Evolutionary conservation across 495 filamentous ascomycete species (phyloP).

Genomic region (Pyrenula aspistea): DNA sequence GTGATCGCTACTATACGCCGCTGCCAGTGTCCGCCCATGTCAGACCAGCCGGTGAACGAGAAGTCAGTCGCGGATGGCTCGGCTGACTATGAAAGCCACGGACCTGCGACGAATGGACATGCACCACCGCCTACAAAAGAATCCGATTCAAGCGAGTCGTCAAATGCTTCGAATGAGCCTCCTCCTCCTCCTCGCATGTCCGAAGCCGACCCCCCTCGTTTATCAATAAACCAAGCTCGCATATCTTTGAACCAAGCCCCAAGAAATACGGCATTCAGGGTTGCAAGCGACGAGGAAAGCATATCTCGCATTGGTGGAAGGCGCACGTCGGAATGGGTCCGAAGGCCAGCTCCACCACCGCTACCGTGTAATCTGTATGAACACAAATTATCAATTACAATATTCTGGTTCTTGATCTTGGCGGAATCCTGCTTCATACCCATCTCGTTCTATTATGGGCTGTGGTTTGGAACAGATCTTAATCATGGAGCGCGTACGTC

Average conservation of each 20-base stretch:
- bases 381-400: conserved; percentile 39
- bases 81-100: not conserved
- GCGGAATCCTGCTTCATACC: conserved; percentile 42
- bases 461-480: conserved; percentile 42
- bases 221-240: too few species aligned
- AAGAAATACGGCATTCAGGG: not conserved
- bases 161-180: not conserved
- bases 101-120: not conserved
- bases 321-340: not conserved
- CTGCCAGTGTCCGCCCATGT: not conserved
- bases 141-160: not conserved
- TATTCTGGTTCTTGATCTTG: conserved; percentile 48
- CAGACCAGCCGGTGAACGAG: not conserved
- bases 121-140: not conserved
- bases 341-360: conserved; percentile 24
- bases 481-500: conserved; percentile 41
- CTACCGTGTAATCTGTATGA: conserved; percentile 43
- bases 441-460: conserved; percentile 41
- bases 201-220: not conserved
- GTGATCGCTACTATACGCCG: not conserved
- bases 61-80: not conserved
- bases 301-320: not conserved
- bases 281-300: not conserved
- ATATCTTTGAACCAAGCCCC: not conserved
- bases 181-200: conserved; percentile 1